Conservation (phyloP, 352 stramenopile species). For the Globisporangium cylindrosporum region DNA sequence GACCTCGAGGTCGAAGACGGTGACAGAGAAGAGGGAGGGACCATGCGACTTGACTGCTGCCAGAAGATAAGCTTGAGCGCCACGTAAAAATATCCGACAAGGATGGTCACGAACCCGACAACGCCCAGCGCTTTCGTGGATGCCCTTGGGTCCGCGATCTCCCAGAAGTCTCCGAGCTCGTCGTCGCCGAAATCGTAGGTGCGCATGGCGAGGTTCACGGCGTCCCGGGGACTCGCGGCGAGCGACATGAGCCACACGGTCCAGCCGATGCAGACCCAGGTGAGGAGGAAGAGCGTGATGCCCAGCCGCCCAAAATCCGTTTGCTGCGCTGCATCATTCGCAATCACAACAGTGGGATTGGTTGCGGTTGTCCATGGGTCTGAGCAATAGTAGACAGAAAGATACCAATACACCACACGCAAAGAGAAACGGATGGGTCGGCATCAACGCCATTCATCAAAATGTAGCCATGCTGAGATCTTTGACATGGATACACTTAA, state of each 20-base stretch:
- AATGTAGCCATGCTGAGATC: neutral
- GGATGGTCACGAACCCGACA: conserved; percentile 1
- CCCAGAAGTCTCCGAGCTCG: conserved; percentile 8
- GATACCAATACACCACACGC: neutral
- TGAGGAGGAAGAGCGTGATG: conserved; percentile 12
- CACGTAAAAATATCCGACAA: conserved; percentile 13
- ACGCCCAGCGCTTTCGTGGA: conserved; percentile 9
- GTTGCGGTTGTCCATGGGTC: neutral
- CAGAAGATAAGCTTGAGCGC: conserved; percentile 14
- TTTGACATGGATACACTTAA: neutral
- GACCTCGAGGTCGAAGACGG: neutral
- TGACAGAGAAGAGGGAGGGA: neutral
- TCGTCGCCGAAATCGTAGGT: conserved; percentile 10
- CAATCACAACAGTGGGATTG: neutral
- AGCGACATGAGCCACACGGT: conserved; percentile 16
- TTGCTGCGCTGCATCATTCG: conserved; percentile 6
- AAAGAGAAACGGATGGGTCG: neutral
- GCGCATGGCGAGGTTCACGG: conserved; percentile 10
- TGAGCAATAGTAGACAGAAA: too few relatives aligned
- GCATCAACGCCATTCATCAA: neutral
- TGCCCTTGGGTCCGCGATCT: neutral
- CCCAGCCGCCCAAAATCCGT: conserved; percentile 14
- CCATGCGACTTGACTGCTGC: conserved; percentile 16
- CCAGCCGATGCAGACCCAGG: conserved; percentile 18
- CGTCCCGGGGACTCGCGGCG: neutral